Evolutionary conservation across 768 basidiomycete genomes (phyloP), one percentile per base, ranked within the genome.

Genomic region (Pleurotus tuber-regium): DNA sequence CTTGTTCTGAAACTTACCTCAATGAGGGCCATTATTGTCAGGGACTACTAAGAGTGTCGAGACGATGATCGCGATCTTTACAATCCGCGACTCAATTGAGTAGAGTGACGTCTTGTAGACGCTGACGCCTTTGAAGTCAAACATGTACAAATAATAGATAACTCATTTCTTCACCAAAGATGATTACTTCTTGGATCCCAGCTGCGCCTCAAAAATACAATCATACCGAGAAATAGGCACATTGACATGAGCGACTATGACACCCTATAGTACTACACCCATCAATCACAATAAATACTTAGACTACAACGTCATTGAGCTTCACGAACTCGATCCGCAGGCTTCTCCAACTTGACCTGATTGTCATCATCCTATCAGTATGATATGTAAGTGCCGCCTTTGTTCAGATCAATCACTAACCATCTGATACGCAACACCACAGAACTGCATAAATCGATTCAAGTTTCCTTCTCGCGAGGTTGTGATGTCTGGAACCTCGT

Each of bases 371-470:
- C 46, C 46, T 47, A 33, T 47, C 46, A 47, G 46, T 47, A 47
- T 24, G 46, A 47, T 29, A 35, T 23, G 46, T 47, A 12, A 47
- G 16, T 21, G 31, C 31, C 46, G 29, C n/a, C 9, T 33, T 31
- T 31, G 25, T 18, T n/a, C 29, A 30, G n/a, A 16, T 18, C 12
- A 47, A 19, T n/a, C 14, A 12, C 46, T 47, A 21, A 82, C 82
- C 76, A 80, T 70, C 65, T 78, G 78, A 59, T 81, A 83, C 55
- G 69, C 66, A n/a, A 82, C 72, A 4, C 81, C 80, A 52, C 74
- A 77, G 60, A 80, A 78, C 48, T 75, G 77, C 71, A 83, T 77
- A 61, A 84, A 72, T 25, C 64, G 60, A 55, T 83, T 84, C 52
- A 82, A 61, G 55, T 83, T 83, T n/a, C 63, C 61, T 28, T 77